Evolutionary conservation across 2,329 filamentous ascomycete genomes (phyloP).

Genomic region (Lithohypha guttulata): DNA sequence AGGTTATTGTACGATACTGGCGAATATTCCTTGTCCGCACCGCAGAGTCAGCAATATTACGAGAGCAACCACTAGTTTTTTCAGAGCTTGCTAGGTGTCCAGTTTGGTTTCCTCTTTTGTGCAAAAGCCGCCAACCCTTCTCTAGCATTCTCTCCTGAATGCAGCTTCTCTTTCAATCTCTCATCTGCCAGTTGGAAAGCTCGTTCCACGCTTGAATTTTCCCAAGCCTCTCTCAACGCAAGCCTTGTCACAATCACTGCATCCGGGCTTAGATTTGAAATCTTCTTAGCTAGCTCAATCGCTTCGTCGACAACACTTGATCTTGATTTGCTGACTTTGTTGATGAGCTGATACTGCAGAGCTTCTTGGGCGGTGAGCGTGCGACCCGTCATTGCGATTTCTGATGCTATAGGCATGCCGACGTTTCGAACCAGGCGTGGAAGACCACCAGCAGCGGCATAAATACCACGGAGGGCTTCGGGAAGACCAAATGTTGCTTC

Average conservation of each 20-base stretch:
- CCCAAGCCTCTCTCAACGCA: conserved; percentile 63
- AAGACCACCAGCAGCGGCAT: conserved; percentile 59
- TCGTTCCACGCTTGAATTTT: conserved; percentile 53
- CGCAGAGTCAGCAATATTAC: background rate
- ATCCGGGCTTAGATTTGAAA: conserved; percentile 62
- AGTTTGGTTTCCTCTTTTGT: conserved; percentile 59
- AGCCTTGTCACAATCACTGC: conserved; percentile 62
- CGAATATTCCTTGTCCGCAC: background rate
- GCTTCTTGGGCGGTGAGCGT: conserved; percentile 51
- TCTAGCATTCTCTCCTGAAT: conserved; percentile 51
- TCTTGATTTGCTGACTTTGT: conserved; percentile 14
- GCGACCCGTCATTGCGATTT: conserved; percentile 58
- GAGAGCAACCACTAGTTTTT: conserved; percentile 16
- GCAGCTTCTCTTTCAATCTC: conserved; percentile 14
- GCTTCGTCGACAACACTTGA: conserved; percentile 23
- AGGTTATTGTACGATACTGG: too few relatives aligned
- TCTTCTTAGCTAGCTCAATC: conserved; percentile 42
- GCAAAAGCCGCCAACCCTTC: conserved; percentile 67
- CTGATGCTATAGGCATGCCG: conserved; percentile 58
- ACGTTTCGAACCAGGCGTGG: conserved; percentile 55
- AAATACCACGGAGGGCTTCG: conserved; percentile 60
- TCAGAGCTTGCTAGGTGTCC: conserved; percentile 43
- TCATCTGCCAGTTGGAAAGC: conserved; percentile 40
- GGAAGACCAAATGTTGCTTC: conserved; percentile 56
- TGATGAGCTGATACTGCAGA: conserved; percentile 58